Evolutionary conservation across 176 grass and related monocot species (phyloP), one percentile per base, ranked within the genome.

Genomic region (Oryza meridionalis): DNA sequence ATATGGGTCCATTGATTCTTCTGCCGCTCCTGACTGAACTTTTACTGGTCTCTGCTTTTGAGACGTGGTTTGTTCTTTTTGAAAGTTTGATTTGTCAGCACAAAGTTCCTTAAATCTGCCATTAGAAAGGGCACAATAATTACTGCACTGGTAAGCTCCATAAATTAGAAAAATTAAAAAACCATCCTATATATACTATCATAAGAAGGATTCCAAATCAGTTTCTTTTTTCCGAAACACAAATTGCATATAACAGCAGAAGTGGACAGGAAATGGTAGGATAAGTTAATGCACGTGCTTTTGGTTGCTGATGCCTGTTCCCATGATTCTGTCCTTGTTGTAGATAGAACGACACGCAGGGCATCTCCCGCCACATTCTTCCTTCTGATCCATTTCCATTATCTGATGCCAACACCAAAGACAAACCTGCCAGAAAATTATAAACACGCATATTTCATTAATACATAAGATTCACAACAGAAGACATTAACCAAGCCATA

Each of bases 361-460:
- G 65, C 91, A 93, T 59, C 65, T 82, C 70, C 91, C 88, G 0
- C 86, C 82, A 76, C 65, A 86, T 71, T 86, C 85, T 38, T 86
- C 86, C 70, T 89, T 86, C 37, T 84, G 69, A 59, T 88, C 87
- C 65, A 89, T 89, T 77, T 70, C 80, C 65, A 90, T 88, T 88
- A 90, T 86, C 80, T 72, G 82, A 86, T 93, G 88, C 88, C 88
- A 93, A 63, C 91, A 93, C 82, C 82, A 93, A 33, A 93, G 75
- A 76, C 91, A 93, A 77, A 93, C 81, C 91, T 93, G 83, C 75
- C 67, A 90, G 70, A 75, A 89, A 76, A 73, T 81, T 77, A 81
- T 24, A 72, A 76, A 89, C 63, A 26, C 45, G 11, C 11, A 7
- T 50, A 40, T 29, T 72, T 61, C 17, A 45, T 29, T 77, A 19